Percentiles rank a stretch among this genome's conserved stretches.
Conservation (phyloP, 371 early-diverging fungal species). For the Mucor piriformis region DNA sequence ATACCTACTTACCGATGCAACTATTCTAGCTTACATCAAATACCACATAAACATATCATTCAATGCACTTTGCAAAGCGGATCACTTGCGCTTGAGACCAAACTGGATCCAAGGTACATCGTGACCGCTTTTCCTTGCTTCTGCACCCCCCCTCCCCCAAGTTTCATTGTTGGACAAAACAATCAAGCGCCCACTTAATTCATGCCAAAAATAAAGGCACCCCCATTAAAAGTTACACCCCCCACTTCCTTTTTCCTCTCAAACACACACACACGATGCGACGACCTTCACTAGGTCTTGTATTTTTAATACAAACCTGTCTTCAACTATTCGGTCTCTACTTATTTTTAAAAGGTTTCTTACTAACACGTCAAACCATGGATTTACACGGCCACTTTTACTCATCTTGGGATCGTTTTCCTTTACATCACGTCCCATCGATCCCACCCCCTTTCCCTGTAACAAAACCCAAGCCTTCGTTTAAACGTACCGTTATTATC, state of each 20-base stretch:
- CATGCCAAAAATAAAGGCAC: too few species aligned
- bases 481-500: conserved; percentile 63
- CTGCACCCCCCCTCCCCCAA: not conserved
- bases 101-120: not conserved
- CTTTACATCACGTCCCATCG: conserved; percentile 4
- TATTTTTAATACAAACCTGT: conserved; percentile 17
- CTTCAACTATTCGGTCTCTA: conserved; percentile 55
- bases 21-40: too few species aligned
- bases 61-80: too few species aligned
- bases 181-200: conserved; percentile 1
- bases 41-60: too few species aligned
- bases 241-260: not conserved
- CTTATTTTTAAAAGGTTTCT: conserved; percentile 82
- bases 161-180: not conserved
- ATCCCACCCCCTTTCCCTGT: not conserved
- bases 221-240: not conserved
- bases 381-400: conserved; percentile 46
- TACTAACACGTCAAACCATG: conserved; percentile 79
- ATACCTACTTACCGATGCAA: too few species aligned
- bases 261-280: not conserved
- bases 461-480: conserved; percentile 5
- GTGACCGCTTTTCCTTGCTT: not conserved
- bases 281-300: conserved; percentile 15
- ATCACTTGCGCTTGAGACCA: too few species aligned
- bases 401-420: conserved; percentile 45